phyloP scores from a whole-genome alignment of 805 yeast genomes.

The Candida gorgasii region DNA sequence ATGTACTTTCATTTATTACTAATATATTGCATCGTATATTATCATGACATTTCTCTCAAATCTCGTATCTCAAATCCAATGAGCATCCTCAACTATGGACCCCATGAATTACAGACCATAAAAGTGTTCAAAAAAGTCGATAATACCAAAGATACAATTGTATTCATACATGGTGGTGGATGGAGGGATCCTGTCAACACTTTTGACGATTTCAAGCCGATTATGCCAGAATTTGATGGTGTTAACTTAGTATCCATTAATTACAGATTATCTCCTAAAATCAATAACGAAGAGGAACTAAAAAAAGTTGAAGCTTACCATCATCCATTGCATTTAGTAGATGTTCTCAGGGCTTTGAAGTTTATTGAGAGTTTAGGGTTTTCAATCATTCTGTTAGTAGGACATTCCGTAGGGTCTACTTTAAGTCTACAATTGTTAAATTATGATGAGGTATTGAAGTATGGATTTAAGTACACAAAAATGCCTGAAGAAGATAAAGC shows the following conservation, averaged over 20 bases:
- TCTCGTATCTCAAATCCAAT: too few relatives aligned
- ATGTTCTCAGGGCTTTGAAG: slow-evolving; percentile 49
- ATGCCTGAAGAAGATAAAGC: background rate
- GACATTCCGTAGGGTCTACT: slow-evolving; percentile 85
- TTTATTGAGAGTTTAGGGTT: slow-evolving; percentile 21
- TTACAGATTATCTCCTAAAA: slow-evolving; percentile 65
- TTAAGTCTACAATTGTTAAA: slow-evolving; percentile 55
- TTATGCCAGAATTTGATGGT: slow-evolving; percentile 6
- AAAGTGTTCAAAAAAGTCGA: slow-evolving; percentile 25
- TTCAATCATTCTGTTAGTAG: slow-evolving; percentile 39
- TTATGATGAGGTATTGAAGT: slow-evolving; percentile 19
- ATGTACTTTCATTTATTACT: too few relatives aligned
- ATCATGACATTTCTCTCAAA: too few relatives aligned
- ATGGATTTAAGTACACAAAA: slow-evolving; percentile 14
- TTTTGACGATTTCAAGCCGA: slow-evolving; percentile 48
- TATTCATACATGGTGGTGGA: slow-evolving; percentile 85
- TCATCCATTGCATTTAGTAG: slow-evolving; percentile 64
- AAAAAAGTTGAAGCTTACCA: slow-evolving; percentile 23
- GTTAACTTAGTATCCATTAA: slow-evolving; percentile 42
- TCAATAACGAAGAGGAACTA: slow-evolving; percentile 10
- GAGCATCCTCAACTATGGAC: slow-evolving; percentile 26
- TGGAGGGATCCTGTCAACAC: slow-evolving; percentile 77
- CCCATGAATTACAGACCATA: slow-evolving; percentile 31
- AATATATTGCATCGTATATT: too few relatives aligned
- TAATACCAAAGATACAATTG: slow-evolving; percentile 28